Base-by-base conservation (phyloP, 2,329 filamentous ascomycete genomes). In the Ploettnerulaceae sp. region DNA sequence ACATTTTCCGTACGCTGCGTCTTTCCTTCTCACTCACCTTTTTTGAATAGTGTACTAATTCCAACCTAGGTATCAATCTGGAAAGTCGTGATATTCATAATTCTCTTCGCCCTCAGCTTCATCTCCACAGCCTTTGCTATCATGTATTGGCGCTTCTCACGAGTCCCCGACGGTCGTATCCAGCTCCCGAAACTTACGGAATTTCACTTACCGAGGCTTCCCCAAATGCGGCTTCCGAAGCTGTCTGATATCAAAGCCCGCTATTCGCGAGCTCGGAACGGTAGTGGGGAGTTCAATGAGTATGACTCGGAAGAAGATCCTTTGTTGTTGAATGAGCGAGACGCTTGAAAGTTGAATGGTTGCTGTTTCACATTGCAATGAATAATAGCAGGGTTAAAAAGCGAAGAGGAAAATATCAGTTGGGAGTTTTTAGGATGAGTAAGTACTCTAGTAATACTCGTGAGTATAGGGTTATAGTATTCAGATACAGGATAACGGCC, bases 1-100 rank as follows among this genome's bases (percentile, higher is more conserved):
- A 26, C 33, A 28, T 49, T 43, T 21, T 44, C 32, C 40, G 49
- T 52, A 45, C 36, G 46, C n/a, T n/a, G n/a, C n/a, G n/a, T n/a
- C n/a, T 45, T 24, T 31, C 37, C 12, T 17, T 3, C 26, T 26
- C 9, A 11, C 14, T 3, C 31, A 18, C 22, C 5, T 34, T 18
- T 31, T 40, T 34, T 5, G 17, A 20, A 3, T 20, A 34, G 5
- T n/a, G 18, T 20, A 5, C 31, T 34, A 20, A 18, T 20, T 7
- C 3, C 24, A 5, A 17, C 4, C 9, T n/a, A 39, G 36, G 15
- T 28, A 26, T 39, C 36, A 7, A 26, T 39, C 36, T 28, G 22
- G 24, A 18, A 22, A 14, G 28, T 39, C 36, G 3, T 39, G 18
- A 22, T 25, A 1, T 26, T 39, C 5, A 39, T 39, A 25, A 24